Conservation (phyloP, 2,329 filamentous ascomycete species). For the Sporothrix curviconia region DNA sequence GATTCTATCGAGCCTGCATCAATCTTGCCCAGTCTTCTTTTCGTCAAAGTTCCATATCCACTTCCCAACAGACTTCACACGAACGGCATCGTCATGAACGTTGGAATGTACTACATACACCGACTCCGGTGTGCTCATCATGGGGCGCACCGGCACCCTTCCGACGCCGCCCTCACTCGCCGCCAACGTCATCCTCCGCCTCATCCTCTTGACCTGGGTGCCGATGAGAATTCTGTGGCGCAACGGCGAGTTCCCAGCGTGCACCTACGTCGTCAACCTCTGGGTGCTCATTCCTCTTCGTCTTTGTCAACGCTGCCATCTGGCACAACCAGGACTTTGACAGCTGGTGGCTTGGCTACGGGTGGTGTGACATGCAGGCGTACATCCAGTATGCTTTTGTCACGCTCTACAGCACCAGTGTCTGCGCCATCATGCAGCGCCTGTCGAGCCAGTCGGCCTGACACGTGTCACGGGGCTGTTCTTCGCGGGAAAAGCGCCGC, state of each 20-base stretch:
- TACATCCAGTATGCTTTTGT: conserved; percentile 32
- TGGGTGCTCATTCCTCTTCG: conserved; percentile 42
- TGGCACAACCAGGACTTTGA: conserved; percentile 47
- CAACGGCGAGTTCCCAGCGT: conserved; percentile 49
- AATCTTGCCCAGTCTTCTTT: too few relatives aligned
- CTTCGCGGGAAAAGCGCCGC: conserved; percentile 34
- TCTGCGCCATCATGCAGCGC: conserved; percentile 50
- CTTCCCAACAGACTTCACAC: too few relatives aligned
- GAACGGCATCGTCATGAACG: neutral
- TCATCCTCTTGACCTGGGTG: conserved; percentile 44
- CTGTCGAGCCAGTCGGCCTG: conserved; percentile 45
- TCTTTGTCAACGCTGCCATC: conserved; percentile 44
- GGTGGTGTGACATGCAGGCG: conserved; percentile 47
- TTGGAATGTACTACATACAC: neutral
- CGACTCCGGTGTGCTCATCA: conserved; percentile 8
- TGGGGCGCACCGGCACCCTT: conserved; percentile 10
- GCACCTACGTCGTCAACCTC: conserved; percentile 41
- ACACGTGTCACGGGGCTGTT: conserved; percentile 35
- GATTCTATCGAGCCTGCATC: neutral
- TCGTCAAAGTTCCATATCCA: neutral
- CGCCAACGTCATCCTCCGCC: conserved; percentile 44
- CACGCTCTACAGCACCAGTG: conserved; percentile 42
- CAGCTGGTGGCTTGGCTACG: conserved; percentile 45
- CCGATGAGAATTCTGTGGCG: conserved; percentile 45
- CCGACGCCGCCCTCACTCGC: conserved; percentile 21